Evolutionary conservation across 495 filamentous ascomycete species (phyloP).

Genomic region (Penicillium lividum): DNA sequence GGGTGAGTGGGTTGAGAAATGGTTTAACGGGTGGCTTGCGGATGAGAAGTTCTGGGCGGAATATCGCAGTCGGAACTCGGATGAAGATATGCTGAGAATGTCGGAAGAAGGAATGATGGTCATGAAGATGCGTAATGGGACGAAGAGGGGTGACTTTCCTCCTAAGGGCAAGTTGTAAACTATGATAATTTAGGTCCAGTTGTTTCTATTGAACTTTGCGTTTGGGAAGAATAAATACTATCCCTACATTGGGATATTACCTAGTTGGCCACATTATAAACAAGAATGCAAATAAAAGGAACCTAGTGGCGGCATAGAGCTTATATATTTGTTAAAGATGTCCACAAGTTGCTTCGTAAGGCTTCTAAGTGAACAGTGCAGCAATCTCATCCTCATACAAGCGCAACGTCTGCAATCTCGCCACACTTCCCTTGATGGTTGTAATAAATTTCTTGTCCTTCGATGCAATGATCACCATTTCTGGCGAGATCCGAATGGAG

Average conservation of each 20-base stretch:
- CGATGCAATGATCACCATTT: conserved; percentile 17
- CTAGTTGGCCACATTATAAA: not conserved
- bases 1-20: not conserved
- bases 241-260: not conserved
- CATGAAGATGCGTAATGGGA: not conserved
- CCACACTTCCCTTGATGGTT: conserved; percentile 32
- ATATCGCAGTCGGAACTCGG: not conserved
- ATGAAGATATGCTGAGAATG: not conserved
- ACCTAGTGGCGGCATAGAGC: not conserved
- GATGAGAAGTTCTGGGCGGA: not conserved
- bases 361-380: conserved; percentile 12
- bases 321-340: not conserved
- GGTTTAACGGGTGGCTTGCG: not conserved
- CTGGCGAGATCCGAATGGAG: conserved; percentile 14
- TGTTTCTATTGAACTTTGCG: too few relatives aligned
- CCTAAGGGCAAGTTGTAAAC: not conserved
- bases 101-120: not conserved
- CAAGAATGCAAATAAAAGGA: not conserved
- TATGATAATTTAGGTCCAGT: not conserved
- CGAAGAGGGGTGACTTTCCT: not conserved
- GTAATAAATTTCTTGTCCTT: conserved; percentile 27
- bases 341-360: not conserved
- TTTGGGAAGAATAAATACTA: not conserved
- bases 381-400: conserved; percentile 39
- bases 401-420: conserved; percentile 31